Percentiles rank a stretch among this genome's conserved stretches.
Evolutionary conservation across 768 basidiomycete species (phyloP).

Genomic region (Tylopilus rubrobrunneus): DNA sequence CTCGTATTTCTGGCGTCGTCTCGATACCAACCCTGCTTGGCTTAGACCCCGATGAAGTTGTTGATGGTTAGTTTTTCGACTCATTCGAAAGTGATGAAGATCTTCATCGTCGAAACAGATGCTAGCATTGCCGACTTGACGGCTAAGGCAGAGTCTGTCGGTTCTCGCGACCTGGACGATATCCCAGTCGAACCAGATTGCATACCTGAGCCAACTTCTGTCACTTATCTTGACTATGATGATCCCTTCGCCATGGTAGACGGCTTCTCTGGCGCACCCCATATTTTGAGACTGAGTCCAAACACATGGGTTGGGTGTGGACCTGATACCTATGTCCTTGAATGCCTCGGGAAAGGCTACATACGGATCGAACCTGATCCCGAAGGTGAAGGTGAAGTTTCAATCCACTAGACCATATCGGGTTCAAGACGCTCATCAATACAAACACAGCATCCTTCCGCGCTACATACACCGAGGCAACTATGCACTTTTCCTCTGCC

Average conservation of each 20-base stretch:
- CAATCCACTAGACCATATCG: not conserved
- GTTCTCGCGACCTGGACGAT: slow-evolving; percentile 3
- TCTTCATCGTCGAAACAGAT: slow-evolving; percentile 35
- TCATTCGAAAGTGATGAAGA: not conserved
- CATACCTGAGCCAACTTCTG: slow-evolving; percentile 53
- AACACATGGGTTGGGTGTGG: slow-evolving; percentile 84
- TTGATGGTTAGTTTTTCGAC: slow-evolving; percentile 45
- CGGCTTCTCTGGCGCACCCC: slow-evolving; percentile 48
- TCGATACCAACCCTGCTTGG: slow-evolving; percentile 84
- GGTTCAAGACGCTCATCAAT: slow-evolving; percentile 3
- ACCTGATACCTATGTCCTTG: slow-evolving; percentile 63
- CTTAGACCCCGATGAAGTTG: slow-evolving; percentile 63
- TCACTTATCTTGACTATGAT: slow-evolving; percentile 75
- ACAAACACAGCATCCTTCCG: slow-evolving; percentile 34
- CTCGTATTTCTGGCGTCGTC: slow-evolving; percentile 65
- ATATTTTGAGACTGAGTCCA: slow-evolving; percentile 49
- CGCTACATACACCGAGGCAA: slow-evolving; percentile 54
- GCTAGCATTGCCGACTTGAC: slow-evolving; percentile 48
- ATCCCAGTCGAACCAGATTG: slow-evolving; percentile 16
- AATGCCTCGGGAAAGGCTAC: slow-evolving; percentile 67
- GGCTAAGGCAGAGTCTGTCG: slow-evolving; percentile 32
- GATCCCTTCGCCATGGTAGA: slow-evolving; percentile 63
- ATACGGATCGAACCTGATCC: slow-evolving; percentile 54
- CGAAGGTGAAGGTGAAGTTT: slow-evolving; percentile 33
- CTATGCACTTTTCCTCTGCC: slow-evolving; percentile 44